Percentiles rank a stretch among this genome's conserved stretches.
phyloP scores from a whole-genome alignment of 1,284 basidiomycete species.

The Moniliophthora roreri region DNA sequence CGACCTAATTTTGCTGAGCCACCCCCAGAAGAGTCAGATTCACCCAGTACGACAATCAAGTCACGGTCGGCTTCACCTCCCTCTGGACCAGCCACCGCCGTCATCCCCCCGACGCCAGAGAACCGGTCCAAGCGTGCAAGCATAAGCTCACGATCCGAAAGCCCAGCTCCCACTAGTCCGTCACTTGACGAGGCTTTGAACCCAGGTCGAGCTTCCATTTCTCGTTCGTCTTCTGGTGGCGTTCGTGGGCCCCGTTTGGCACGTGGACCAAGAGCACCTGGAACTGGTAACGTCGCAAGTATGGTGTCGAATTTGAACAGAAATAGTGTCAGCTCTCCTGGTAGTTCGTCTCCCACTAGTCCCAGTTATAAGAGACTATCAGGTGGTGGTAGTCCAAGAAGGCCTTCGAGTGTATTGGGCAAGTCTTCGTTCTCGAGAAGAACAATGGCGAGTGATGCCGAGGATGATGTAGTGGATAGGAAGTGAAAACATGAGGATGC shows the following conservation, averaged over 20 bases:
- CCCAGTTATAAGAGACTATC: constrained; percentile 43
- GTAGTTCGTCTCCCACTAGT: constrained; percentile 30
- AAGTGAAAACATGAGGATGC: constrained; percentile 13
- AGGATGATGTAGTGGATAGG: constrained; percentile 61
- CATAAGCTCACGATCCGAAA: constrained; percentile 35
- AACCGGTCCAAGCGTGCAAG: constrained; percentile 33
- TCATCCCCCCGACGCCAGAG: constrained; percentile 47
- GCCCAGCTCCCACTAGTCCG: constrained; percentile 37
- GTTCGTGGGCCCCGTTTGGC: constrained; percentile 55
- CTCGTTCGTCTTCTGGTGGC: constrained; percentile 44
- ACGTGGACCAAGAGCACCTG: constrained; percentile 40
- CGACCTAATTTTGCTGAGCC: constrained; percentile 45
- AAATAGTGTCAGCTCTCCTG: constrained; percentile 37
- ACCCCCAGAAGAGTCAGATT: constrained; percentile 32
- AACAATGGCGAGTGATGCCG: constrained; percentile 79
- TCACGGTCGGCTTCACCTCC: constrained; percentile 15
- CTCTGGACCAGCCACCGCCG: constrained; percentile 32
- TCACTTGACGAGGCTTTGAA: constrained; percentile 33
- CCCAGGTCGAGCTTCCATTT: constrained; percentile 29
- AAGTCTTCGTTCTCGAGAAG: constrained; percentile 64
- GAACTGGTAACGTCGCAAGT: constrained; percentile 47
- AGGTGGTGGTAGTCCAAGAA: constrained; percentile 37
- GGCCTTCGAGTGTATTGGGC: constrained; percentile 45
- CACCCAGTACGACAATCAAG: constrained; percentile 31
- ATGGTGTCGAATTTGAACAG: constrained; percentile 59